Conservation (phyloP, 2,329 filamentous ascomycete species). For the Stachybotrys elegans region DNA sequence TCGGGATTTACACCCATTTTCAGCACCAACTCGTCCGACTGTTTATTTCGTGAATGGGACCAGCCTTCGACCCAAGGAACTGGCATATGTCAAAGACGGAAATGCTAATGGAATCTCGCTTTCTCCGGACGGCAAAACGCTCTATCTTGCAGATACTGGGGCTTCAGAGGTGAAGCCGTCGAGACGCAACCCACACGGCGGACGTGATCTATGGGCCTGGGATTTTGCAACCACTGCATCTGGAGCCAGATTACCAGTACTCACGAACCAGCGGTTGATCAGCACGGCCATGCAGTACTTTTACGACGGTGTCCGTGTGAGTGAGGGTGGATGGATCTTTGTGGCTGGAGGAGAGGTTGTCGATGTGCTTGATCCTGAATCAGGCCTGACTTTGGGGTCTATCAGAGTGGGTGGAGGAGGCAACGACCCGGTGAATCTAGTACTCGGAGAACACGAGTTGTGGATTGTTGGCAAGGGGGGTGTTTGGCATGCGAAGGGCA, state of each 20-base stretch:
- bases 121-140: background rate
- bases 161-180: background rate
- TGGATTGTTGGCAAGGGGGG: background rate
- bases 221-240: background rate
- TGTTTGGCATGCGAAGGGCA: background rate
- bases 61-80: background rate
- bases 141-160: background rate
- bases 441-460: background rate
- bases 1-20: background rate
- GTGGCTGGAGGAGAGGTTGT: background rate
- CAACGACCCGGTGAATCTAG: background rate
- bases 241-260: background rate
- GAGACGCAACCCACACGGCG: background rate
- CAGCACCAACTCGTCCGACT: background rate
- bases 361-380: background rate
- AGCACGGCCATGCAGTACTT: background rate
- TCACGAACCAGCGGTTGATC: background rate
- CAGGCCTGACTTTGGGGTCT: background rate
- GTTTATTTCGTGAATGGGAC: background rate
- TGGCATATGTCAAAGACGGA: background rate
- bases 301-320: background rate
- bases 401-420: background rate
- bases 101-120: background rate
- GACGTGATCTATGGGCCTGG: background rate
- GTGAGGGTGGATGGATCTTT: background rate